phyloP scores from a whole-genome alignment of 2,329 filamentous ascomycete genomes.

The Podosphaera aphanis region DNA sequence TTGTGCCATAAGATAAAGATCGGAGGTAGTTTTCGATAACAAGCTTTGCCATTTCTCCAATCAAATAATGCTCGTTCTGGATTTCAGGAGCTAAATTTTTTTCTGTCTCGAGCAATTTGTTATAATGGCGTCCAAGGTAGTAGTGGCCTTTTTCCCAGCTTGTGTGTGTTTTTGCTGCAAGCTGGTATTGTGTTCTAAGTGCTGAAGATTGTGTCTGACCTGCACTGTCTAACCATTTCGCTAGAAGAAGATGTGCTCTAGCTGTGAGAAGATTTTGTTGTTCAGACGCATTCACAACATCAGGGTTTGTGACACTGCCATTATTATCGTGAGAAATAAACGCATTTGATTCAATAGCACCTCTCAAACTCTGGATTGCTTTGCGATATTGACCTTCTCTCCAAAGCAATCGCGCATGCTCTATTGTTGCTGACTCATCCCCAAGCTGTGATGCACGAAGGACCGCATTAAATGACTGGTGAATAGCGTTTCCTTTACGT shows the following conservation, averaged over 20 bases:
- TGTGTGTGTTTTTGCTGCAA: conserved; percentile 44
- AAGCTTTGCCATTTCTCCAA: conserved; percentile 64
- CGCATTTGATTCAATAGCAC: conserved; percentile 62
- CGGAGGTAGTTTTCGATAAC: conserved; percentile 87
- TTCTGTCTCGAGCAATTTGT: conserved; percentile 81
- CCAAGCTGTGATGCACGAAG: conserved; percentile 68
- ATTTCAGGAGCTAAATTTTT: conserved; percentile 52
- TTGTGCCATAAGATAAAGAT: conserved; percentile 69
- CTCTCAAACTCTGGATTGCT: conserved; percentile 74
- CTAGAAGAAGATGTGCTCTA: conserved; percentile 65
- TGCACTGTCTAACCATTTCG: conserved; percentile 91
- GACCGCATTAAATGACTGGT: conserved; percentile 83
- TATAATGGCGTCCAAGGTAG: conserved; percentile 89
- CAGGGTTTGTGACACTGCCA: conserved; percentile 7
- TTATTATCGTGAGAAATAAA: conserved; percentile 27
- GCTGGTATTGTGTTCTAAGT: conserved; percentile 60
- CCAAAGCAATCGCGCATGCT: conserved; percentile 84
- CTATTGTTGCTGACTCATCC: conserved; percentile 72
- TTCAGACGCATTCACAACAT: conserved; percentile 8
- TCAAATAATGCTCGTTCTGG: conserved; percentile 52
- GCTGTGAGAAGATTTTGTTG: conserved; percentile 41
- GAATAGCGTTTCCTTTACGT: conserved; percentile 59
- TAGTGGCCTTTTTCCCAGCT: conserved; percentile 96
- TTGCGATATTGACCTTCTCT: conserved; percentile 82
- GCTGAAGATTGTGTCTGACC: conserved; percentile 73